Evolutionary conservation across 2,329 filamentous ascomycete genomes (phyloP).

Genomic region (Aureobasidium musti): DNA sequence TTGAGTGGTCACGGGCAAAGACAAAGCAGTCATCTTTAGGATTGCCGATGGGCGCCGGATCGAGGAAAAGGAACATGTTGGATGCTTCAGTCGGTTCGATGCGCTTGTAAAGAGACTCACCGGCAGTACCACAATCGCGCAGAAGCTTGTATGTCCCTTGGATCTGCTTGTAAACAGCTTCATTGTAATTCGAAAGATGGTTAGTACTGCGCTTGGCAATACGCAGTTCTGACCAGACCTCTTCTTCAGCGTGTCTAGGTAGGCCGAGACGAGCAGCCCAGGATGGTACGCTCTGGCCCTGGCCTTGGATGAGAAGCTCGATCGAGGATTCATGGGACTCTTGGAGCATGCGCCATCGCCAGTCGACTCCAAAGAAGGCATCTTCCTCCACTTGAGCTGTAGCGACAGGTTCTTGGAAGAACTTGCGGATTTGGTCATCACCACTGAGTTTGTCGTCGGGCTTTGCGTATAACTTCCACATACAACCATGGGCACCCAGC

Average conservation of each 20-base stretch:
- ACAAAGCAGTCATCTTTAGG: constrained; percentile 57
- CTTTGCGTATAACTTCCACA: constrained; percentile 40
- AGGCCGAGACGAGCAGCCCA: constrained; percentile 45
- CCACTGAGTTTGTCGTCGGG: constrained; percentile 32
- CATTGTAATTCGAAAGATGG: too few species aligned
- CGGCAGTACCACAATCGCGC: constrained; percentile 60
- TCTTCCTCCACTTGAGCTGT: constrained; percentile 29
- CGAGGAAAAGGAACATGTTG: constrained; percentile 59
- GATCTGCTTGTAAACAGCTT: too few species aligned
- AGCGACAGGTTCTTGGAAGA: constrained; percentile 38
- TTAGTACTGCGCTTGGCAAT: too few species aligned
- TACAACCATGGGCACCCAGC: constrained; percentile 29
- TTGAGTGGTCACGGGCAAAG: constrained; percentile 54
- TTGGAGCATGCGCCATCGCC: constrained; percentile 50
- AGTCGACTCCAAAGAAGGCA: constrained; percentile 42
- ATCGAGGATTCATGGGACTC: too few species aligned
- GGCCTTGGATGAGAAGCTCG: constrained; percentile 35
- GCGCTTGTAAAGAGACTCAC: constrained; percentile 56
- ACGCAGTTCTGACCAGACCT: constrained; percentile 49
- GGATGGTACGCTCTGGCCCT: constrained; percentile 36
- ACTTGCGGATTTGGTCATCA: constrained; percentile 31
- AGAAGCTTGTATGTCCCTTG: constrained; percentile 55
- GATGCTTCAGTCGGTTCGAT: constrained; percentile 30
- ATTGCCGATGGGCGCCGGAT: constrained; percentile 55
- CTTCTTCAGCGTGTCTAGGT: constrained; percentile 45